Conservation (phyloP, 768 basidiomycete species). For the Suillus americanus region DNA sequence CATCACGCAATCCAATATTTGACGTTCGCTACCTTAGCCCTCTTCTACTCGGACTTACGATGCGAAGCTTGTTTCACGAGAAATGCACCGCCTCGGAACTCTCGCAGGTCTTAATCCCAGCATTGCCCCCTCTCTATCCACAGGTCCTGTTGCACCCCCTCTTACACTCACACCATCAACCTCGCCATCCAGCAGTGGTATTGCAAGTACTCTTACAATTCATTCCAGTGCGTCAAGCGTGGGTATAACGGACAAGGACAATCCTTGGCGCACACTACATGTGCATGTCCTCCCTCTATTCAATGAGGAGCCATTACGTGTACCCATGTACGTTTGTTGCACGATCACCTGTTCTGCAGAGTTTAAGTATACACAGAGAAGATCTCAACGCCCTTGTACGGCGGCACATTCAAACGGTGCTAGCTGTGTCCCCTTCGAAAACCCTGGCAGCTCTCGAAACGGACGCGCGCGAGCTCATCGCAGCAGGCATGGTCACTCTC, state of each 20-base stretch:
- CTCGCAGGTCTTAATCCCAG: conserved; percentile 53
- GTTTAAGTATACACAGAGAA: conserved; percentile 53
- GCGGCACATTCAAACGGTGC: conserved; percentile 71
- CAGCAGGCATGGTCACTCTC: conserved; percentile 88
- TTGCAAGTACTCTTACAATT: conserved; percentile 18
- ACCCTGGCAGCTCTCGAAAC: conserved; percentile 72
- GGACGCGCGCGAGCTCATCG: conserved; percentile 82
- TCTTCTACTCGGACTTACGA: conserved; percentile 76
- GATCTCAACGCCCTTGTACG: conserved; percentile 83
- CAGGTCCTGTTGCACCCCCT: conserved; percentile 47
- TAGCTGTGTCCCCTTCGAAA: conserved; percentile 72
- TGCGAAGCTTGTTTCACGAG: conserved; percentile 75
- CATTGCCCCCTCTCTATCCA: conserved; percentile 35
- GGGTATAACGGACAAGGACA: conserved; percentile 46
- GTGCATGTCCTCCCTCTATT: conserved; percentile 89
- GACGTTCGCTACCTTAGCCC: conserved; percentile 31
- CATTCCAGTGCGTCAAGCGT: conserved; percentile 34
- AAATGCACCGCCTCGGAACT: conserved; percentile 82
- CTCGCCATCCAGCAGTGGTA: conserved; percentile 38
- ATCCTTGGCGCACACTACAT: conserved; percentile 81
- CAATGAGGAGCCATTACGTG: conserved; percentile 83
- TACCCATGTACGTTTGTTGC: conserved; percentile 65
- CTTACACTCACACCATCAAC: conserved; percentile 42
- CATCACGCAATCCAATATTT: conserved; percentile 8
- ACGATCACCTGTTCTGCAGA: background rate